A percentile compares a stretch with the other conserved stretches of the same genome.
These are phyloP conservation scores for Phytophthora podocarpi DNA, from an alignment of 352 stramenopile genomes.

Conservation along the genomic window DNA sequence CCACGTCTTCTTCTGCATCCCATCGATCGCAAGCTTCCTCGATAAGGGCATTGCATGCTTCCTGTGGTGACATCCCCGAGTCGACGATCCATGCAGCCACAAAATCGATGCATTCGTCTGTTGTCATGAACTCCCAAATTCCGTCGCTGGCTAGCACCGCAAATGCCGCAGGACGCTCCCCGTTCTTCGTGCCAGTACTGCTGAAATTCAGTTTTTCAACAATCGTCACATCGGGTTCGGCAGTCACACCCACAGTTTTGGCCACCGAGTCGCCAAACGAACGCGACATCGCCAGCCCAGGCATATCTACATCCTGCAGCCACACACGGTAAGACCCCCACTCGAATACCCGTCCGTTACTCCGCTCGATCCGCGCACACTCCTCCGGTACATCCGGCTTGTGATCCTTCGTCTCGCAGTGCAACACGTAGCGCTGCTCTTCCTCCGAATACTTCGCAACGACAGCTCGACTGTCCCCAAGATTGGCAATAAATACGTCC, in stretches of 20 bases:
- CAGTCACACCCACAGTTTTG: constrained; percentile 79
- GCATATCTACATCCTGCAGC: constrained; percentile 87
- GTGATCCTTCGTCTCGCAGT: constrained; percentile 78
- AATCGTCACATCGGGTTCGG: constrained; percentile 62
- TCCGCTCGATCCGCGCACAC: constrained; percentile 64
- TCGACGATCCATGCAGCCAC: constrained; percentile 56
- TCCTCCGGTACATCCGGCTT: constrained; percentile 80
- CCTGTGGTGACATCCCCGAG: constrained; percentile 57
- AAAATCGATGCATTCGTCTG: constrained; percentile 72
- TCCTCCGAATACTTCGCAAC: constrained; percentile 46
- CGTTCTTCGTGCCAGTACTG: constrained; percentile 14
- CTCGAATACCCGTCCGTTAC: constrained; percentile 83
- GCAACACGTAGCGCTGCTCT: constrained; percentile 47
- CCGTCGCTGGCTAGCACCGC: constrained; percentile 80
- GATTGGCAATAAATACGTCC: constrained; percentile 73
- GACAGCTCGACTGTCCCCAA: constrained; percentile 77
- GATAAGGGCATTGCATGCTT: constrained; percentile 67
- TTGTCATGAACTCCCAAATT: constrained; percentile 87
- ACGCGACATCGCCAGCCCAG: constrained; percentile 84
- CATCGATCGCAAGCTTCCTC: constrained; percentile 75
- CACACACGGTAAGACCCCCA: constrained; percentile 82
- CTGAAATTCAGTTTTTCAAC: constrained; percentile 47
- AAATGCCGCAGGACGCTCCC: constrained; percentile 44
- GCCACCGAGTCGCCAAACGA: constrained; percentile 82
- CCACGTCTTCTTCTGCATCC: constrained; percentile 80